Evolutionary conservation across 805 yeast species (phyloP).

Genomic region (Saccharomycopsis sp.): DNA sequence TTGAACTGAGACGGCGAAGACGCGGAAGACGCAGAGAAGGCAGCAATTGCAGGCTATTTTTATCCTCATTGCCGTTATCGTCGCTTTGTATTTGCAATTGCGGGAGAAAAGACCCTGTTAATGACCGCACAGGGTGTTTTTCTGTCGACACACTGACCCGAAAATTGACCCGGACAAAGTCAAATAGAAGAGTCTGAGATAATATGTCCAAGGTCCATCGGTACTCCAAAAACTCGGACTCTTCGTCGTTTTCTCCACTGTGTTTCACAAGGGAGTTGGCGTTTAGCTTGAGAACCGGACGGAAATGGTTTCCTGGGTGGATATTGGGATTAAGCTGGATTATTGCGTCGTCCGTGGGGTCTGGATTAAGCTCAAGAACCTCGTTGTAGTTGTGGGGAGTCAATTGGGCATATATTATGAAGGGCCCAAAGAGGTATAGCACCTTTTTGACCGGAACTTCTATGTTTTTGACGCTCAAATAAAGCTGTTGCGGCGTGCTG

Average conservation of each 20-base stretch:
- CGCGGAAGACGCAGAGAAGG: neutral
- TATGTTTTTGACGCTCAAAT: slow-evolving; percentile 54
- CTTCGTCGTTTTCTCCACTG: slow-evolving; percentile 22
- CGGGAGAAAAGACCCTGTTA: slow-evolving; percentile 35
- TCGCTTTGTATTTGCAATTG: slow-evolving; percentile 16
- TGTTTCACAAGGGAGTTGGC: slow-evolving; percentile 38
- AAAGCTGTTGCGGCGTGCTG: slow-evolving; percentile 2
- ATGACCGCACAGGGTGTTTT: neutral
- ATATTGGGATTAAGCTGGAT: slow-evolving; percentile 45
- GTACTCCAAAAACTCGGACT: neutral
- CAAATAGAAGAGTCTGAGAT: slow-evolving; percentile 71
- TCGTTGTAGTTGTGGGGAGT: slow-evolving; percentile 59
- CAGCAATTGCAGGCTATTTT: neutral
- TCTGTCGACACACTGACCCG: slow-evolving; percentile 40
- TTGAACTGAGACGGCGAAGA: neutral
- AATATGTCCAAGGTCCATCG: slow-evolving; percentile 74
- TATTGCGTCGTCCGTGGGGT: slow-evolving; percentile 33
- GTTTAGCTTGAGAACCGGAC: slow-evolving; percentile 46
- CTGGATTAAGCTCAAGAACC: slow-evolving; percentile 31
- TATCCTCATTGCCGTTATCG: neutral
- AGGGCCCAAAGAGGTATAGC: slow-evolving; percentile 86
- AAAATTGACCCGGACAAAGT: slow-evolving; percentile 61
- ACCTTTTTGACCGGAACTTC: slow-evolving; percentile 74
- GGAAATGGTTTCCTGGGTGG: slow-evolving; percentile 67
- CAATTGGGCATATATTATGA: slow-evolving; percentile 75